These are phyloP conservation scores for Chalciporus chontae DNA, from an alignment of 768 basidiomycete genomes.

Conservation along the genomic window DNA sequence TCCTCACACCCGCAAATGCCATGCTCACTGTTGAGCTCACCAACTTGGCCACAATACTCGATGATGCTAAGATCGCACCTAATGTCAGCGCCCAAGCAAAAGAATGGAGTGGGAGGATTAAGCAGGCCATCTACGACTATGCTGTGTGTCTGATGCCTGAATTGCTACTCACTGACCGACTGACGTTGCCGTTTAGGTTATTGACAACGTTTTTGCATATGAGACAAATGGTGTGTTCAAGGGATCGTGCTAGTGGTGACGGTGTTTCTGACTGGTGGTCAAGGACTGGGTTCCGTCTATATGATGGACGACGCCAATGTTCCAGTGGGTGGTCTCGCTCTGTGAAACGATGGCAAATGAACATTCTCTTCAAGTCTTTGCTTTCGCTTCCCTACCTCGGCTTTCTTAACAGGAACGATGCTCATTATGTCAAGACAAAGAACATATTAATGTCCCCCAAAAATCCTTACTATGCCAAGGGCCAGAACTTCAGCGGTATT, in stretches of 20 bases:
- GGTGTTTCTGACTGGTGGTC: not conserved
- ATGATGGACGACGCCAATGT: slow-evolving; percentile 88
- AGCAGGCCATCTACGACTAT: slow-evolving; percentile 57
- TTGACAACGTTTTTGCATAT: slow-evolving; percentile 68
- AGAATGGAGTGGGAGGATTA: slow-evolving; percentile 55
- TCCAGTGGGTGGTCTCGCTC: slow-evolving; percentile 45
- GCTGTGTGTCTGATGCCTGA: slow-evolving; percentile 42
- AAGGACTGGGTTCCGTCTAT: slow-evolving; percentile 66
- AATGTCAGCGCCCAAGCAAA: slow-evolving; percentile 53
- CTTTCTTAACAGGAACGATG: slow-evolving; percentile 58
- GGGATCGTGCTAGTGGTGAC: not conserved
- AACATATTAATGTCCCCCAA: slow-evolving; percentile 54
- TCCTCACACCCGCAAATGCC: slow-evolving; percentile 75
- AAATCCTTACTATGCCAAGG: slow-evolving; percentile 70
- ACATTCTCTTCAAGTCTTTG: slow-evolving; percentile 48
- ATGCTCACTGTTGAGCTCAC: slow-evolving; percentile 75
- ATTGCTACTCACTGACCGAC: not conserved
- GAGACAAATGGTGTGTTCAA: slow-evolving; percentile 60
- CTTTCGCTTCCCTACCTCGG: slow-evolving; percentile 77
- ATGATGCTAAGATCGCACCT: slow-evolving; percentile 42
- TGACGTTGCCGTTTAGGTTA: slow-evolving; percentile 39
- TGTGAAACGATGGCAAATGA: not conserved
- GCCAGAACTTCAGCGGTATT: slow-evolving; percentile 61
- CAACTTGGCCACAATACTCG: slow-evolving; percentile 58
- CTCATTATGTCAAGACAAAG: slow-evolving; percentile 62